phyloP scores from a whole-genome alignment of 192 early-diverging fungal species.

The Phycomyces nitens region DNA sequence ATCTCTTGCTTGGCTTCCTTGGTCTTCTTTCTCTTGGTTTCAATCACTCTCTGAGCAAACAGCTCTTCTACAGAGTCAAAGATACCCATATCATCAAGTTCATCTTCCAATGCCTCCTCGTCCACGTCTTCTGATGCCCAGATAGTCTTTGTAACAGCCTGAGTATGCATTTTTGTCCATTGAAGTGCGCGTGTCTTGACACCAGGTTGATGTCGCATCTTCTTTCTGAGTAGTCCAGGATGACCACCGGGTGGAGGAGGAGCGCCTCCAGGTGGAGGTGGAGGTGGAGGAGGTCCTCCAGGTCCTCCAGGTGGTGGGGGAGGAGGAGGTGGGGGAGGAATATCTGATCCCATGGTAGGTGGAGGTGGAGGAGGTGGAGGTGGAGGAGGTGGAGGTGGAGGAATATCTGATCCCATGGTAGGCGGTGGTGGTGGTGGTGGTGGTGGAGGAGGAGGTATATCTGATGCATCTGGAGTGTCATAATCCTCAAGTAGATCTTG shows the following conservation, averaged over 20 bases:
- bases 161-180: constrained; percentile 76
- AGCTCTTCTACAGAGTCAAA: constrained; percentile 65
- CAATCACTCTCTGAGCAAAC: constrained; percentile 66
- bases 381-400: constrained; percentile 17
- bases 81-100: constrained; percentile 56
- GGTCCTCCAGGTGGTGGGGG: constrained; percentile 40
- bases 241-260: constrained; percentile 28
- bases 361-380: constrained; percentile 40
- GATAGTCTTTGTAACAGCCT: constrained; percentile 57
- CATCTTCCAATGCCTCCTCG: constrained; percentile 52
- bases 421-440: constrained; percentile 38
- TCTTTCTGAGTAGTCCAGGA: constrained; percentile 56
- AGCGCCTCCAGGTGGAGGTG: constrained; percentile 36
- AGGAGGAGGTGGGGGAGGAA: constrained; percentile 31
- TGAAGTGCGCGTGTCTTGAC: constrained; percentile 73
- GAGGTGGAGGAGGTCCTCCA: constrained; percentile 29
- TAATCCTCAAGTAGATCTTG: not conserved
- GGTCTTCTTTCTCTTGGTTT: constrained; percentile 34
- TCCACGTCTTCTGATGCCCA: constrained; percentile 53
- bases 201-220: constrained; percentile 56
- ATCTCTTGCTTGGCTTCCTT: constrained; percentile 58
- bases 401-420: not conserved
- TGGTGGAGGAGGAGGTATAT: constrained; percentile 24
- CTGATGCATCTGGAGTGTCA: constrained; percentile 3
- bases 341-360: constrained; percentile 23